Base-by-base conservation (phyloP, 768 basidiomycete species). In the Termitomyces sp. region DNA sequence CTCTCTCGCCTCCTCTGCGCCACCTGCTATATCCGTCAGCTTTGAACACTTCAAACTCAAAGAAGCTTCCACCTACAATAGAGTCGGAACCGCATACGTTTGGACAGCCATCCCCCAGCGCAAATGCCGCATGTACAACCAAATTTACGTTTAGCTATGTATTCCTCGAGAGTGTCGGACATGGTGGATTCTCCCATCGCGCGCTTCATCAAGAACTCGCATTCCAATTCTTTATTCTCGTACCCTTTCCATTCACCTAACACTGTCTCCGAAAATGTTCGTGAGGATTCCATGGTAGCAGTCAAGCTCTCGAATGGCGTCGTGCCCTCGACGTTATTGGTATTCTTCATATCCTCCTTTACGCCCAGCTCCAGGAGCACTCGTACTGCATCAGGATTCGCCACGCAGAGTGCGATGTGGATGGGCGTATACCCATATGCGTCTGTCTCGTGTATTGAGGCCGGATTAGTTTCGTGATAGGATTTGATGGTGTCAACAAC, bases 121-220 rank as follows among this genome's bases (percentile, higher is more conserved):
- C 70, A 71, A 32, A 51, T 20, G 45, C 65, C 66, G 45, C 68
- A 72, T 15, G 67, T 67, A 57, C 70, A 72, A 14, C 70, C 70
- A 47, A 59, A 66, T 32, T 62, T 69, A 47, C 62, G 58, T 55
- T 67, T 56, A 17, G 34, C 17, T 32, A 66, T 52, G 48, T 69
- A 72, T 45, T 63, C 61, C 2, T 51, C 62, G 25, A 67, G 40
- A 8, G 31, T 51, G 38, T 59, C 17, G 32, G 38, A 43, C 15
- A 40, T 42, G 40, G 38, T 42, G 8, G 32, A 32, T 53, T 50
- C 17, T 20, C 45, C 50, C 57, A 62, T 59, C 31, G 50, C 64
- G 14, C 43, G 53, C 50, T 56, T 56, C 9, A 45, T 42, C 34
- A 51, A 15, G 11, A 52, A 62, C 38, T 62, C 59, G 55, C 60